Evolutionary conservation across 768 basidiomycete species (phyloP).

Genomic region (Trametes elegans): DNA sequence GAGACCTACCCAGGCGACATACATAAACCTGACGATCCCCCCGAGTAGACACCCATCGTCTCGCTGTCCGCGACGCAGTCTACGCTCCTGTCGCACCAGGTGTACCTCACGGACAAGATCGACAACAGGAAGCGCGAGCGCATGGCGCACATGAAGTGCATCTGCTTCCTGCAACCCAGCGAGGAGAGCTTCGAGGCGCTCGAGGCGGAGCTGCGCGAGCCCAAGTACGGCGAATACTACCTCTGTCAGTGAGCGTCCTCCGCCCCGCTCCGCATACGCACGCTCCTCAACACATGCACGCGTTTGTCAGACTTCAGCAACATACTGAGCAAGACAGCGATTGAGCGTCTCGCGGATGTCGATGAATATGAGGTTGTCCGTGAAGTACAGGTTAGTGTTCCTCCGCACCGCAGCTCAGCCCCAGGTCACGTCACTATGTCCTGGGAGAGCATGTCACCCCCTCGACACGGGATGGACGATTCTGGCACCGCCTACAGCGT

Average conservation of each 20-base stretch:
- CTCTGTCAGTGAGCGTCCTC: constrained; percentile 88
- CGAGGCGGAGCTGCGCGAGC: constrained; percentile 80
- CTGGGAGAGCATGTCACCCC: too few relatives aligned
- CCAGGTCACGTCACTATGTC: neutral
- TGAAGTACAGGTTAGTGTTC: constrained; percentile 84
- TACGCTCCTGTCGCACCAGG: constrained; percentile 88
- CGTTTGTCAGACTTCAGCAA: constrained; percentile 99
- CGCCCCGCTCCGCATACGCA: neutral
- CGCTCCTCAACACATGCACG: neutral
- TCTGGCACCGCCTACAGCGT: neutral
- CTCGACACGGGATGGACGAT: too few relatives aligned
- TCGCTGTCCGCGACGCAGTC: constrained; percentile 95
- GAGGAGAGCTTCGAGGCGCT: constrained; percentile 82
- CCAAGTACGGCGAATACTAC: constrained; percentile 98
- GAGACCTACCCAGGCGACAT: too few relatives aligned
- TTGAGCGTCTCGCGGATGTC: constrained; percentile 89
- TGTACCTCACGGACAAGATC: constrained; percentile 96
- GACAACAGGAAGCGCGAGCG: constrained; percentile 91
- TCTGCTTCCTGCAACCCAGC: constrained; percentile 86
- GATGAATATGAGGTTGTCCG: constrained; percentile 96
- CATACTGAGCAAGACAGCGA: constrained; percentile 81
- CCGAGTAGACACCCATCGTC: constrained; percentile 83
- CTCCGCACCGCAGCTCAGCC: neutral
- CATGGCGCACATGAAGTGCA: constrained; percentile 96
- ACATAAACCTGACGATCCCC: neutral